Evolutionary conservation across 768 basidiomycete species (phyloP), one percentile per base, ranked within the genome.

Genomic region (Filobasidium wieringae): DNA sequence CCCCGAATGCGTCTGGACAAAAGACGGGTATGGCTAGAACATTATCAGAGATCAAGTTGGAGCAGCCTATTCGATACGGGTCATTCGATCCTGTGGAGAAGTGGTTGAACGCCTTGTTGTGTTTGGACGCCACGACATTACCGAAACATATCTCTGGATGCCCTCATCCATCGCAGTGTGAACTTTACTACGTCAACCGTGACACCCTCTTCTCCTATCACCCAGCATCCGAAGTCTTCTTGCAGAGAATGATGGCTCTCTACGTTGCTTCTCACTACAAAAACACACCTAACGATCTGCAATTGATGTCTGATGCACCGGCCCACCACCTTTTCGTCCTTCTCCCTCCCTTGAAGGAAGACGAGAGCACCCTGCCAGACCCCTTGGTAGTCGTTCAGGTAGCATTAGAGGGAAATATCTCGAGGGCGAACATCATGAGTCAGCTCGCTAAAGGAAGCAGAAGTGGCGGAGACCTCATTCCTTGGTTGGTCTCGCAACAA

Each of bases 241-340:
- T 99, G 29, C 95, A 99, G 74, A 82, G 92, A 33, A 91, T 97
- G 86, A 95, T 96, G 91, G 85, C 88, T 17, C 79, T 97, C 1
- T 99, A 96, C 73, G 93, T 97, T 52, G 88, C 95, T 0, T 87
- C 86, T 51, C 95, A 99, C 72, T 99, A 99, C 78, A 99, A 99
- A 76, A 99, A 97, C 74, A 88, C 92, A 68, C 95, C 95, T 19
- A 97, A 99, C 70, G 95, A 99, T 71, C 79, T 99, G n/a, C 93
- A 97, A 72, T 80, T 99, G 52, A 82, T 97, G 73, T 88, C 86
- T 11, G 95, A 99, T 66, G 95, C 95, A 0, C 95, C 95, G 0
- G 92, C 90, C 0, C 93, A 97, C 69, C 88, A 92, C 66, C 80
- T 99, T 14, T 99, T 97, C 64, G 95, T 99, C 0, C 81, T 99